These are phyloP conservation scores for Sphenostylis stenocarpa DNA, from an alignment of 306 rosid genomes.

Conservation along the genomic window DNA sequence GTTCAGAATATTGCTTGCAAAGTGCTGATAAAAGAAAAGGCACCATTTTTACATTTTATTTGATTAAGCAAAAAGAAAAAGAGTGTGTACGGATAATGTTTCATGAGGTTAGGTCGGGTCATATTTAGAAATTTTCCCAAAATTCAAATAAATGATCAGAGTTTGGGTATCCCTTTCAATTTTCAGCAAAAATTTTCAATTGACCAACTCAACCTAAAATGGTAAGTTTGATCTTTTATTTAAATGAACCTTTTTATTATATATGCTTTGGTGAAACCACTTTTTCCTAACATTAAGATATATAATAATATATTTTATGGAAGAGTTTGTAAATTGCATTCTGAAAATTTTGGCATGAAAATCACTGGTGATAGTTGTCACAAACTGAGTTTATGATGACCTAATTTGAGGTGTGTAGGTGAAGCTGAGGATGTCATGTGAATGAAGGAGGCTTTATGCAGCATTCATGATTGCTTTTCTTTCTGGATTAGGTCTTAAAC, in stretches of 20 bases:
- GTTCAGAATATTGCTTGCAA: background rate
- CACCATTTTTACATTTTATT: background rate
- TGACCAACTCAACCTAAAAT: background rate
- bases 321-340: background rate
- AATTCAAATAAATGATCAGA: background rate
- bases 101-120: background rate
- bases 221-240: background rate
- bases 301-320: too few relatives aligned
- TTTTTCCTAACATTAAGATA: too few relatives aligned
- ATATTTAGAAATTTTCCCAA: background rate
- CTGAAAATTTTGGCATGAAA: too few relatives aligned
- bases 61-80: background rate
- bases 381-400: background rate
- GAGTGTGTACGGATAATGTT: background rate
- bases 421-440: background rate
- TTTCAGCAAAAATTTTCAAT: background rate
- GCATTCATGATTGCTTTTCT: conserved; percentile 1
- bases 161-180: too few relatives aligned
- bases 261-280: too few relatives aligned
- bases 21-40: background rate
- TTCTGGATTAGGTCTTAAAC: background rate
- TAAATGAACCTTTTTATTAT: too few relatives aligned
- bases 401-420: background rate
- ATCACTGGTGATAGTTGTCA: background rate
- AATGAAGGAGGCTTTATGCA: background rate